Percentiles rank a stretch among this genome's conserved stretches.
Evolutionary conservation across 768 basidiomycete genomes (phyloP).

Genomic region (Kwoniella newhampshirensis): DNA sequence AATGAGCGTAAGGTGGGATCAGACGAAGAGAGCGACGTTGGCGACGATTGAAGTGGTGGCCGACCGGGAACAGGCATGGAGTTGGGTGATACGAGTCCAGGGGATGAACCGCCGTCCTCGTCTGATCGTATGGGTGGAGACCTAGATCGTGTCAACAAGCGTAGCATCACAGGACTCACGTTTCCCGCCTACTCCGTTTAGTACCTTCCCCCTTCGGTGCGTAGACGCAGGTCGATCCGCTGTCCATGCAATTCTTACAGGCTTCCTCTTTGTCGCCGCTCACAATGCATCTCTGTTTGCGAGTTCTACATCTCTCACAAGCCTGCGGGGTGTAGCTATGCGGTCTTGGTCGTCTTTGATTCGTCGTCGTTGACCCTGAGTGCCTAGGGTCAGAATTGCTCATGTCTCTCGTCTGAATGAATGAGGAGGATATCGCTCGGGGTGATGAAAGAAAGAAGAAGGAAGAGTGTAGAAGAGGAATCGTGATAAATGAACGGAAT

Average conservation of each 20-base stretch:
- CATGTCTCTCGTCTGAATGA: no score
- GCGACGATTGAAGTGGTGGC: background rate
- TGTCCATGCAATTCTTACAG: slow-evolving; percentile 17
- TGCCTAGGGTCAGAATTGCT: no score
- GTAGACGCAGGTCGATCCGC: slow-evolving; percentile 14
- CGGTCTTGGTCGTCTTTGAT: slow-evolving; percentile 17
- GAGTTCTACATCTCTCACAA: slow-evolving; percentile 22
- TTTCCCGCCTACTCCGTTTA: slow-evolving; percentile 15
- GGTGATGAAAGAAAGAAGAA: no score
- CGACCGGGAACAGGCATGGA: background rate
- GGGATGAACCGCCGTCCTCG: slow-evolving; percentile 3
- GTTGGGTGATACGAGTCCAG: background rate
- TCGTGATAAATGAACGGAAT: no score
- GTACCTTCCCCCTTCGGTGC: slow-evolving; percentile 2
- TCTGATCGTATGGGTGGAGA: background rate
- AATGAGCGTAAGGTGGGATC: background rate
- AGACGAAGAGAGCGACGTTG: background rate
- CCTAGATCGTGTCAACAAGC: background rate
- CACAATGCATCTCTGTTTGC: slow-evolving; percentile 16
- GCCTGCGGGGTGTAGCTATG: slow-evolving; percentile 22
- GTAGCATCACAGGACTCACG: slow-evolving; percentile 7
- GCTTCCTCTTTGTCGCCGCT: background rate
- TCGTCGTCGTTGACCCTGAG: background rate
- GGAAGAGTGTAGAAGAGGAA: no score
- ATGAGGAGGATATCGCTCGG: no score